Evolutionary conservation across 306 rosid genomes (phyloP).

Genomic region (Glycyrrhiza uralensis): DNA sequence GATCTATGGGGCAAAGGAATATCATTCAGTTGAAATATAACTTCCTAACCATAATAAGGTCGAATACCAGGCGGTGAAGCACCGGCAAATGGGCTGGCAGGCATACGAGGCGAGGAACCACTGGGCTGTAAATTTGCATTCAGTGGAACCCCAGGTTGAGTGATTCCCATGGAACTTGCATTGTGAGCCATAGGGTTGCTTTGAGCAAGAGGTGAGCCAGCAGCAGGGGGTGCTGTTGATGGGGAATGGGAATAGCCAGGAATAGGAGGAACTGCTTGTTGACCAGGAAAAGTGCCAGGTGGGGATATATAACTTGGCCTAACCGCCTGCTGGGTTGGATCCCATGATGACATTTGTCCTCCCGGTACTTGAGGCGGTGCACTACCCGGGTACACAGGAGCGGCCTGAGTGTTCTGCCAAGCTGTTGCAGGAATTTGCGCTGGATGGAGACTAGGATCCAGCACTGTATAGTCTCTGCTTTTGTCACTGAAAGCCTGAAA

Average conservation of each 20-base stretch:
- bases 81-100: constrained; percentile 6
- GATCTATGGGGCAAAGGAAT: constrained; percentile 9
- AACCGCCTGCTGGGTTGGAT: constrained; percentile 52
- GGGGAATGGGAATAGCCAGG: constrained; percentile 44
- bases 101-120: constrained; percentile 34
- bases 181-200: constrained; percentile 36
- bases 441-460: constrained; percentile 27
- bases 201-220: constrained; percentile 43
- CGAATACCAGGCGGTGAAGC: constrained; percentile 28
- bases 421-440: constrained; percentile 23
- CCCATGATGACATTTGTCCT: constrained; percentile 71
- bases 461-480: constrained; percentile 54
- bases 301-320: constrained; percentile 41
- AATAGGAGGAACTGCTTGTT: constrained; percentile 44
- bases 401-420: constrained; percentile 33
- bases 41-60: constrained; percentile 33
- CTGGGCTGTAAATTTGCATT: constrained; percentile 24
- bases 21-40: background rate
- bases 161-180: constrained; percentile 36
- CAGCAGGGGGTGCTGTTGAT: constrained; percentile 35
- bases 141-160: constrained; percentile 24
- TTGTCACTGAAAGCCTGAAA: constrained; percentile 82
- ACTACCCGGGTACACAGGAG: constrained; percentile 40
- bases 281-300: constrained; percentile 54
- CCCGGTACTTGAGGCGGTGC: constrained; percentile 50